A percentile compares a stretch with the other conserved stretches of the same genome.
Evolutionary conservation across 176 grass and related monocot species (phyloP).

Genomic region (Raddia guianensis): DNA sequence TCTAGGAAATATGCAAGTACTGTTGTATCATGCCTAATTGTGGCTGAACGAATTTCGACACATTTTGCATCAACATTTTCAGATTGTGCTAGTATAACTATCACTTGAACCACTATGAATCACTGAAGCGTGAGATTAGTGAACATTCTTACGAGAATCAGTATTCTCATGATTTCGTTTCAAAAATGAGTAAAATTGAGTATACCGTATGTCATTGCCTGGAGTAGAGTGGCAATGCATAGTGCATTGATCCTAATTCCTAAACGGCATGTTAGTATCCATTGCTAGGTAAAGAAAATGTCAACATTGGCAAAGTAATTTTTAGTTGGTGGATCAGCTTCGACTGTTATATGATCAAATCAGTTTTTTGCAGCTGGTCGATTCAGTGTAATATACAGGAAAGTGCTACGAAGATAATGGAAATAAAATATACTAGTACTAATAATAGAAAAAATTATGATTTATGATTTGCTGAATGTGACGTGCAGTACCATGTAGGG

Average conservation of each 20-base stretch:
- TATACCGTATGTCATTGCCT: neutral
- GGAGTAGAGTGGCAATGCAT: neutral
- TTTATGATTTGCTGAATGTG: slow-evolving; percentile 22
- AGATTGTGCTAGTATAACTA: neutral
- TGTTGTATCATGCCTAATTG: neutral
- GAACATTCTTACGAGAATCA: neutral
- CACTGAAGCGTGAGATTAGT: neutral
- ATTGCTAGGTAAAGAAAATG: neutral
- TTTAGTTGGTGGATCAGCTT: slow-evolving; percentile 14
- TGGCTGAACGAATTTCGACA: neutral
- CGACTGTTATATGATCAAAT: neutral
- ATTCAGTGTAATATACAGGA: neutral
- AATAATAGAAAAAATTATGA: neutral
- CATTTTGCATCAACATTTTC: neutral
- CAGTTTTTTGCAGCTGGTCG: neutral
- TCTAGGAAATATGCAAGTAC: neutral
- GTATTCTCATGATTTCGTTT: slow-evolving; percentile 22
- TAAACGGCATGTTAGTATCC: neutral
- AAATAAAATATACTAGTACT: no score
- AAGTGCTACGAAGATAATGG: neutral
- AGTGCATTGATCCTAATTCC: neutral
- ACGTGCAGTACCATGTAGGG: slow-evolving; percentile 3
- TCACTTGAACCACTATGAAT: neutral
- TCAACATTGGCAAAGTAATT: neutral
- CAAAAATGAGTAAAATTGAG: neutral